Percentiles rank a stretch among this genome's conserved stretches.
phyloP scores from a whole-genome alignment of 495 filamentous ascomycete genomes.

The Cercophora scortea region DNA sequence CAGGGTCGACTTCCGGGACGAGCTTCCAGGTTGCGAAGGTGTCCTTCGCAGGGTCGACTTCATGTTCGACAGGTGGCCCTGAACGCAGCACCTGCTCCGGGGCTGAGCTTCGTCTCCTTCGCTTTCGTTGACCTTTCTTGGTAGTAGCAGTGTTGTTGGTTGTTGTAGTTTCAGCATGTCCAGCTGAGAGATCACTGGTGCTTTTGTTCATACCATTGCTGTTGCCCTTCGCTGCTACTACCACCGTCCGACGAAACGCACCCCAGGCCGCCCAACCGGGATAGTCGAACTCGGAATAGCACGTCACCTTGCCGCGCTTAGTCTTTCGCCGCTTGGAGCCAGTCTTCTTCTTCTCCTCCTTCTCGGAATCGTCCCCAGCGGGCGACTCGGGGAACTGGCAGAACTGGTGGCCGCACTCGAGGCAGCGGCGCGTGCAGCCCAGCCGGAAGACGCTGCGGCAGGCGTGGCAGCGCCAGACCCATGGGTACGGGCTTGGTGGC shows the following conservation, averaged over 20 bases:
- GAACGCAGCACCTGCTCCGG: too few relatives aligned
- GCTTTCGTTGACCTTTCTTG: too few relatives aligned
- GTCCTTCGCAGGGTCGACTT: too few relatives aligned
- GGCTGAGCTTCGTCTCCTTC: too few relatives aligned
- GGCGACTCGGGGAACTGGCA: slow-evolving; percentile 12
- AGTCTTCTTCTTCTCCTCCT: neutral
- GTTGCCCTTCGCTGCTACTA: neutral
- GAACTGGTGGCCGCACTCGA: slow-evolving; percentile 35
- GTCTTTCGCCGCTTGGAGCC: neutral
- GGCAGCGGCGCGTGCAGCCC: slow-evolving; percentile 37
- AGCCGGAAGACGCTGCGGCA: slow-evolving; percentile 31
- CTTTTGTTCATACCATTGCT: neutral
- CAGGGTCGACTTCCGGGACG: too few relatives aligned
- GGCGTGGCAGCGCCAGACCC: slow-evolving; percentile 39
- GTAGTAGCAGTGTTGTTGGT: too few relatives aligned
- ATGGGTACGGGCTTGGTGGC: slow-evolving; percentile 23
- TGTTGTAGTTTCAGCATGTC: too few relatives aligned
- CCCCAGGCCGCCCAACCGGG: slow-evolving; percentile 32
- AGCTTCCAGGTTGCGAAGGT: too few relatives aligned
- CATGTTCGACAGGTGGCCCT: too few relatives aligned
- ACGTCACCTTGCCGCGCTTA: neutral
- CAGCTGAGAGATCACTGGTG: too few relatives aligned
- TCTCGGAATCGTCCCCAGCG: neutral
- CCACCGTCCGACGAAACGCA: slow-evolving; percentile 13
- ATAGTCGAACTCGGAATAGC: slow-evolving; percentile 35